Evolutionary conservation across 192 early-diverging fungal genomes (phyloP), one percentile per base, ranked within the genome.

Genomic region (Linnemannia zychae): DNA sequence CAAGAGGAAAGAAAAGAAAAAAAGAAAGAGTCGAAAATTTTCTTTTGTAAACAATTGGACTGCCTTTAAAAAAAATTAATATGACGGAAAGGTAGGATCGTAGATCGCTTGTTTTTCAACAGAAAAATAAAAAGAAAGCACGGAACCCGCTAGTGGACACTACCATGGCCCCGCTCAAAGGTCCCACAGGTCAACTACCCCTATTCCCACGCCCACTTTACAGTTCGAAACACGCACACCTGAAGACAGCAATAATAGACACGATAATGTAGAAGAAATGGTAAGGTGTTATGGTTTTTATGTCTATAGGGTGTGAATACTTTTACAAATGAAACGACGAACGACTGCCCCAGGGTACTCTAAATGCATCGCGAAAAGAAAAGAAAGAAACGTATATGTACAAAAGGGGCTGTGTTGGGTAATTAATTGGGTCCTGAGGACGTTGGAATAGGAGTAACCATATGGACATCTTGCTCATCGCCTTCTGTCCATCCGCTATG

Each of bases 1-100:
- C 34, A 67, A 34, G 31, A 48, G 11, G 53, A 46, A n/a, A 72
- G 24, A 69, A 77, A 33, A 7, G 31, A 72, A 53, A 57, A 33
- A 52, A 73, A 20, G 17, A 37, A 57, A 37, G 31, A 16, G 0
- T 34, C 20, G 50, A 53, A 73, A 71, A 71, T 24, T 48, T 71
- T 71, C 44, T 46, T 71, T 71, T 44, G 37, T 38, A 71, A 46
- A 36, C 38, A 38, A 34, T 22, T 40, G 38, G 36, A 40, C 37
- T 34, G 34, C 34, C n/a, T 44, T 40, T 6, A 44, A 69, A 15
- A 37, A 37, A 67, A 67, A 37, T 15, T 66, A 52, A 49, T 17
- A 49, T 57, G 53, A 57, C 53, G 53, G 11, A 24, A 9, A 57
- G 53, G 53, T 57, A 57, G 53, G 53, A 57, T 24, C 53, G 22